These are phyloP conservation scores for Phytophthora pistaciae DNA, from an alignment of 352 stramenopile genomes.

Conservation along the genomic window DNA sequence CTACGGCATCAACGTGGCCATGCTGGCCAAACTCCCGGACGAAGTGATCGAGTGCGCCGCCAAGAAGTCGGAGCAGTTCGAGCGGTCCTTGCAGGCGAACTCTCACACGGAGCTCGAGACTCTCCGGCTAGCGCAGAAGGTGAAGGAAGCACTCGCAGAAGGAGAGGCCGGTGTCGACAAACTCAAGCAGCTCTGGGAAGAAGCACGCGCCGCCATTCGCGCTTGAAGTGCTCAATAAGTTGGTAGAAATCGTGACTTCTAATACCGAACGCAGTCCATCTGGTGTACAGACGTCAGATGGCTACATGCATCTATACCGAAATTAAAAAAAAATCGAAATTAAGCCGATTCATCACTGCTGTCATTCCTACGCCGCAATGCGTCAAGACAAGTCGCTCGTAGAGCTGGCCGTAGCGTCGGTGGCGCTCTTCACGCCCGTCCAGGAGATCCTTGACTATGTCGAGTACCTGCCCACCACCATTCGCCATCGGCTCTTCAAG, in stretches of 20 bases:
- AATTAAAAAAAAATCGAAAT: constrained; percentile 26
- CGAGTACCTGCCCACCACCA: constrained; percentile 48
- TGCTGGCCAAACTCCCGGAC: constrained; percentile 96
- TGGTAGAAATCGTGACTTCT: not conserved
- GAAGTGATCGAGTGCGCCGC: constrained; percentile 94
- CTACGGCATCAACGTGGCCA: constrained; percentile 99
- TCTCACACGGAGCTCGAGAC: constrained; percentile 37
- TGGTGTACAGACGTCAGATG: constrained; percentile 24
- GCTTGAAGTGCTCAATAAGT: constrained; percentile 6
- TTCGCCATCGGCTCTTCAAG: constrained; percentile 53
- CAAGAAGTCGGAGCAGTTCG: constrained; percentile 93
- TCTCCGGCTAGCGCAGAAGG: constrained; percentile 25
- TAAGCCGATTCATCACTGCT: constrained; percentile 9
- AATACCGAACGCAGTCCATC: not conserved
- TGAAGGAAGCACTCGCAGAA: constrained; percentile 39
- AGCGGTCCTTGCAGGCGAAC: constrained; percentile 68
- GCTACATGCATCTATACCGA: constrained; percentile 8
- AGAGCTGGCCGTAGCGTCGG: constrained; percentile 38
- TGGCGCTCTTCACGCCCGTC: constrained; percentile 43
- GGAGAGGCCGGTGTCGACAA: constrained; percentile 42
- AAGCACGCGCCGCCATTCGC: constrained; percentile 29
- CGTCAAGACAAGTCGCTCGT: constrained; percentile 34
- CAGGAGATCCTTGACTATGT: constrained; percentile 50
- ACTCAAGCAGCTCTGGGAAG: constrained; percentile 42
- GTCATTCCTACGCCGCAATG: constrained; percentile 3